These are phyloP conservation scores for Leonotis leonurus DNA, from an alignment of 257 asterid genomes.

Conservation along the genomic window DNA sequence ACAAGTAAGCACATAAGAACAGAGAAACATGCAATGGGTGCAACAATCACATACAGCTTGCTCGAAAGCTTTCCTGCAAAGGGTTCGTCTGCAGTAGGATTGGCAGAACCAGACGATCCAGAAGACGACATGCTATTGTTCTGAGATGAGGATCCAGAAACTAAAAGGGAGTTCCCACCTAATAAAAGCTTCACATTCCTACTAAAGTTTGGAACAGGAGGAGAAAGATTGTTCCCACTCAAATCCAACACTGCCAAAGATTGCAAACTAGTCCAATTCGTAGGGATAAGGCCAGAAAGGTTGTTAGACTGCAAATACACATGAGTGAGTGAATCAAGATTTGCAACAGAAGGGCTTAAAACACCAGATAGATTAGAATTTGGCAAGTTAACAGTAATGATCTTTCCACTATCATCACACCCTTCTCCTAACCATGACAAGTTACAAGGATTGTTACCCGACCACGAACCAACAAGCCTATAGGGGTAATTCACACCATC, in stretches of 20 bases:
- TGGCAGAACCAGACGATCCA: conserved; percentile 6
- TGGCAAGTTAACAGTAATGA: conserved; percentile 45
- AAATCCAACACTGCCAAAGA: conserved; percentile 49
- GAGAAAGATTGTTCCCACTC: conserved; percentile 57
- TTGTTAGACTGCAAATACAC: conserved; percentile 50
- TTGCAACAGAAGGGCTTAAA: conserved; percentile 55
- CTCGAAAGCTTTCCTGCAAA: conserved; percentile 21
- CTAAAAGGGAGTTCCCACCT: conserved; percentile 40
- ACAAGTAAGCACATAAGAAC: conserved; percentile 37
- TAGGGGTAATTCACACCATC: conserved; percentile 62
- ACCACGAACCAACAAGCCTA: conserved; percentile 67
- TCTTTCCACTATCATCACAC: conserved; percentile 41
- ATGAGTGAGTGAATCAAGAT: conserved; percentile 49
- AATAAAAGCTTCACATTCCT: conserved; percentile 35
- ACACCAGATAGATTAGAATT: conserved; percentile 55
- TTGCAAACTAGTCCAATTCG: conserved; percentile 55
- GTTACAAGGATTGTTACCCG: conserved; percentile 59
- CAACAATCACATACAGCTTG: conserved; percentile 38
- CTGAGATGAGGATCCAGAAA: conserved; percentile 30
- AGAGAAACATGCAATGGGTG: conserved; percentile 42
- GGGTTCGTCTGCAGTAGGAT: conserved; percentile 16
- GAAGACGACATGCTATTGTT: conserved; percentile 23
- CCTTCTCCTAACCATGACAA: conserved; percentile 60
- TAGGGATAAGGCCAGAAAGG: conserved; percentile 54
- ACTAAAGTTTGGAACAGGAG: conserved; percentile 59